These are phyloP conservation scores for Podaxis carcinomalis DNA, from an alignment of 768 basidiomycete genomes.

Conservation along the genomic window DNA sequence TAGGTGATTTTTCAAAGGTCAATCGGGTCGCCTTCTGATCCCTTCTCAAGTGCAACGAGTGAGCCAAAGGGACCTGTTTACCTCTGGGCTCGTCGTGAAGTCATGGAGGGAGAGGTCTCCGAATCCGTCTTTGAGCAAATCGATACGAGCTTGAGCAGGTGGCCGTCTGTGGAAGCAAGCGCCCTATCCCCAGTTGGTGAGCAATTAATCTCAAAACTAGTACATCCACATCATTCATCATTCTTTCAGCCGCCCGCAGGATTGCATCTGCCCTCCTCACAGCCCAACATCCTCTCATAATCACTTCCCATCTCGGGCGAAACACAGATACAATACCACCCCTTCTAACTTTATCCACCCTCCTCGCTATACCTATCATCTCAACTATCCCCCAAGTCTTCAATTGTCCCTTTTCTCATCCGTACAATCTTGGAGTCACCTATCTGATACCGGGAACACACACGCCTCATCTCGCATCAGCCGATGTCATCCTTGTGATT, in stretches of 20 bases:
- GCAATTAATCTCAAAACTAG: neutral
- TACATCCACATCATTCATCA: neutral
- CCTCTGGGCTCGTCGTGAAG: slow-evolving; percentile 69
- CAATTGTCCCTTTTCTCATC: slow-evolving; percentile 54
- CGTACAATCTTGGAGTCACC: slow-evolving; percentile 46
- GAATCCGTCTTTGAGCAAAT: slow-evolving; percentile 26
- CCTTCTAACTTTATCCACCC: slow-evolving; percentile 43
- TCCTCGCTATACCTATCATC: slow-evolving; percentile 53
- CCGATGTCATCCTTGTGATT: slow-evolving; percentile 63
- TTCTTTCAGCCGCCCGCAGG: slow-evolving; percentile 23
- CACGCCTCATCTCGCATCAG: slow-evolving; percentile 41
- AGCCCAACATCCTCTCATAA: slow-evolving; percentile 55
- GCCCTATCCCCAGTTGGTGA: slow-evolving; percentile 39
- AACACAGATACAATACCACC: slow-evolving; percentile 41
- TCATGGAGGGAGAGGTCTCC: slow-evolving; percentile 61
- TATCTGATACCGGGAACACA: slow-evolving; percentile 43
- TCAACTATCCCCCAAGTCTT: slow-evolving; percentile 45
- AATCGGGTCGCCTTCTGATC: neutral
- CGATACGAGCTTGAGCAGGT: slow-evolving; percentile 21
- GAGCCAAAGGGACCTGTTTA: slow-evolving; percentile 73
- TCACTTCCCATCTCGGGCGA: slow-evolving; percentile 61
- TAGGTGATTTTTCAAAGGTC: slow-evolving; percentile 21
- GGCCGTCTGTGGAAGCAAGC: slow-evolving; percentile 49
- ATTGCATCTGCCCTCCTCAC: slow-evolving; percentile 47
- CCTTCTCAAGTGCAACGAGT: slow-evolving; percentile 49